phyloP scores from a whole-genome alignment of 2,329 filamentous ascomycete genomes.

The Annulohypoxylon truncatum region DNA sequence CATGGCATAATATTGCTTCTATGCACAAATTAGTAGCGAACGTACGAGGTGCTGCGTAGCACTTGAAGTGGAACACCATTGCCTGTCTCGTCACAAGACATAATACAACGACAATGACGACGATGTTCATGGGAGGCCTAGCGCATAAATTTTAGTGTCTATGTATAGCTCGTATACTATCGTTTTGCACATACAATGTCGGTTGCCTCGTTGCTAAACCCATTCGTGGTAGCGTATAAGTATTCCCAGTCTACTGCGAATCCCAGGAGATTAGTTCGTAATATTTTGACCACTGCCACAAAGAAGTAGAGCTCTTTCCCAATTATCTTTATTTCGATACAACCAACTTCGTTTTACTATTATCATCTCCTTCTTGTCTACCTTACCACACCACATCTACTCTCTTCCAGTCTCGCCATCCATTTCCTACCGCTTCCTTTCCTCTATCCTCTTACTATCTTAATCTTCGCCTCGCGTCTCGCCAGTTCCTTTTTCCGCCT shows the following conservation, averaged over 20 bases:
- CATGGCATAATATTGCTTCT: background rate
- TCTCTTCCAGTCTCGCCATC: slow-evolving; percentile 26
- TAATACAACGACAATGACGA: slow-evolving; percentile 13
- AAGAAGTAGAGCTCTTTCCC: too few species aligned
- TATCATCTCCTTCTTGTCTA: slow-evolving; percentile 38
- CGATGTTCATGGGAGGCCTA: slow-evolving; percentile 16
- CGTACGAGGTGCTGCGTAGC: background rate
- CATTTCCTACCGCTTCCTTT: slow-evolving; percentile 40
- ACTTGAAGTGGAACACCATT: slow-evolving; percentile 1
- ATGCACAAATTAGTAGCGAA: slow-evolving; percentile 2
- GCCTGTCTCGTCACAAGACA: slow-evolving; percentile 28
- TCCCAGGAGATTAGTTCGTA: too few species aligned
- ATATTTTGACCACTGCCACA: too few species aligned
- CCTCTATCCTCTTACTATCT: slow-evolving; percentile 38
- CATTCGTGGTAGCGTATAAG: too few species aligned
- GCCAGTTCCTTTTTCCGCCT: slow-evolving; percentile 49
- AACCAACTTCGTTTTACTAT: slow-evolving; percentile 28
- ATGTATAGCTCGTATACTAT: slow-evolving; percentile 3
- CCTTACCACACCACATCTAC: slow-evolving; percentile 42
- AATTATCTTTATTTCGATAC: too few species aligned
- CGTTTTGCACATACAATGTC: background rate
- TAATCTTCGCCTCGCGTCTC: slow-evolving; percentile 52
- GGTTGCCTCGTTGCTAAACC: too few species aligned
- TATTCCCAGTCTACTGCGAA: too few species aligned
- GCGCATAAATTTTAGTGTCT: slow-evolving; percentile 4